Base-by-base conservation (phyloP, 2,329 filamentous ascomycete genomes). In the Tympanopsis confertula region DNA sequence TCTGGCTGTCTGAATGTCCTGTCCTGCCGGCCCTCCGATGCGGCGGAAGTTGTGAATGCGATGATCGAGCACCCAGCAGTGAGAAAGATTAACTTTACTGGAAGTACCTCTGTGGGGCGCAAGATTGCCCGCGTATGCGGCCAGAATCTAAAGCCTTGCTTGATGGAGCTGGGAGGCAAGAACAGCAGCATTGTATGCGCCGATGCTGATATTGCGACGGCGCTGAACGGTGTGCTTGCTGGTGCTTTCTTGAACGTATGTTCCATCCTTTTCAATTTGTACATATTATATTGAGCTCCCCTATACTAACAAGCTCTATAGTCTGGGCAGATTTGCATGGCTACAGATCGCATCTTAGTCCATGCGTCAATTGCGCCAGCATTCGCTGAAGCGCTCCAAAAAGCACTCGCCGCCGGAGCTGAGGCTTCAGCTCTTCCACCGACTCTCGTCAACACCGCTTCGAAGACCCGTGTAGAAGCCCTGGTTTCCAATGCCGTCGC, bases 91-190 rank as follows among this genome's bases (percentile, higher is more conserved):
- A 61, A 61, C 39, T 68, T 68, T 42, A 69, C 59, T 0, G 64
- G 65, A 15, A 59, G 53, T n/a, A 56, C 59, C 2, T 41, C 44
- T 2, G 60, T 68, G 1, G 66, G 66, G 1, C 45, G 55, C n/a
- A 55, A 57, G 5, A 57, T 69, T 28, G 59, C 56, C 2, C 44
- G 45, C 1, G 46, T 49, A 10, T 57, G 60, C 1, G 61, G 55
- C 2, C 51, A 50, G 35, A 42, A 58, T 35, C 47, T 69, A n/a
- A 69, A 67, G 47, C 64, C 63, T 2, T 50, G 61, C 2, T 49
- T 66, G 5, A 49, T 70, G 35, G 67, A 71, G 45, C 56, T 69
- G 3, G 67, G 66, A 5, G 67, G 66, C 19, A 69, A 69, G 44
- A 57, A 54, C 2, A 56, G 55, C 2, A 53, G 59, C 3, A 49